Base-by-base conservation (phyloP, 2,329 filamentous ascomycete species). In the Ceratocystis ficicola region DNA sequence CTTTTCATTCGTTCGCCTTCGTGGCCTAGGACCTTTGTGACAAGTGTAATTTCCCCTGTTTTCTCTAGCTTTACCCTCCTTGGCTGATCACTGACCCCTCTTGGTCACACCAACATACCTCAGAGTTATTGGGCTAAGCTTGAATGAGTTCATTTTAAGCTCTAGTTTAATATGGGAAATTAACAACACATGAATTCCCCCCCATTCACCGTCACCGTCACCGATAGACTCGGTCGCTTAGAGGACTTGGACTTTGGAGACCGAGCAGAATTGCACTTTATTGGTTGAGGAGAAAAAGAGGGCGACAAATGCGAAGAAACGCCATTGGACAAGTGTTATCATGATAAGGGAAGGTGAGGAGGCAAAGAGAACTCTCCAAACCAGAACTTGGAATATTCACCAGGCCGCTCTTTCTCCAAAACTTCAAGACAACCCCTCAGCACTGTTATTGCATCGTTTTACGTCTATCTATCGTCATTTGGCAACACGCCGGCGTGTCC, bases 31-130 rank as follows among this genome's bases (percentile, higher is more conserved):
- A 36, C 32, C 32, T 36, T 52, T 52, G 48, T 57, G 52, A 57
- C 52, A 57, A 57, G 15, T 28, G 28, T 22, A 57, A 57, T 57
- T 57, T 57, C 22, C 52, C 15, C 28, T 57, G 25, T 57, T 57
- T 57, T 57, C 52, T 32, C 52, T 7, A 30, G 25, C 15, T 32
- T 32, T 57, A 15, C 8, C 25, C 52, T 57, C 52, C 12, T 28
- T 57, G 17, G 25, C 52, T 30, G 52, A 57, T 57, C 52, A 57
- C 12, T n/a, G 52, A 57, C 52, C 28, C 52, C n/a, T 32, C 52
- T 32, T 22, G 12, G 28, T 57, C 52, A 57, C 52, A 57, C 52
- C 25, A 57, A 57, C 32, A 36, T 36, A 10, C 6, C 32, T 36
- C 8, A 10, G 7, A 36, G 32, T 10, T 36, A 7, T 8, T 36